Evolutionary conservation across 768 basidiomycete genomes (phyloP).

Genomic region (Trametes cingulata): DNA sequence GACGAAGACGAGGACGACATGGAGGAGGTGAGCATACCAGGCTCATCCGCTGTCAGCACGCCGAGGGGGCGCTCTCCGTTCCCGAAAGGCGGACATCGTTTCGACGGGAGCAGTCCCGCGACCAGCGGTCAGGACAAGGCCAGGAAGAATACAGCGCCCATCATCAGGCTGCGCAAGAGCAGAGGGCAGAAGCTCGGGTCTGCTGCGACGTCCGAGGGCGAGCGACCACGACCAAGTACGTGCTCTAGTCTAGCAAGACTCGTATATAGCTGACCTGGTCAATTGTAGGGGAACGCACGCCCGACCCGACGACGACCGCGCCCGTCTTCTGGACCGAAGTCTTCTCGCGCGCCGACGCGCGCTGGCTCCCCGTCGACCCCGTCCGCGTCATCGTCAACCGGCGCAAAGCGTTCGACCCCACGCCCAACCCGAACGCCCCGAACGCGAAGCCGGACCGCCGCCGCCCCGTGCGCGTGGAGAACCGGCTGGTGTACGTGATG

Average conservation of each 20-base stretch:
- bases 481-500: conserved; percentile 90
- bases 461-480: conserved; percentile 48
- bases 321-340: conserved; percentile 98
- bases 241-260: not conserved
- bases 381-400: conserved; percentile 80
- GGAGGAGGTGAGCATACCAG: conserved; percentile 37
- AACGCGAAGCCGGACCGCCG: conserved; percentile 12
- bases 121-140: conserved; percentile 45
- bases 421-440: conserved; percentile 33
- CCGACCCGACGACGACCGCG: conserved; percentile 63
- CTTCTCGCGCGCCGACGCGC: conserved; percentile 86
- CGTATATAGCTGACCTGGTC: not conserved
- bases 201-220: not conserved
- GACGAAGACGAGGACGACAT: conserved; percentile 28
- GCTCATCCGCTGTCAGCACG: conserved; percentile 5
- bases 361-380: conserved; percentile 94
- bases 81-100: conserved; percentile 42
- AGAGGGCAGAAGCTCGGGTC: conserved; percentile 46
- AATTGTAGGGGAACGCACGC: conserved; percentile 30
- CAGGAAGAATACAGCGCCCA: conserved; percentile 55
- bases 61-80: conserved; percentile 33
- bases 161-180: conserved; percentile 60
- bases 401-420: conserved; percentile 77
- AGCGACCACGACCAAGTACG: conserved; percentile 20
- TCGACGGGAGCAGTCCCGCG: conserved; percentile 38